These are phyloP conservation scores for Pythium dissotocum DNA, from an alignment of 352 stramenopile species.

Conservation along the genomic window DNA sequence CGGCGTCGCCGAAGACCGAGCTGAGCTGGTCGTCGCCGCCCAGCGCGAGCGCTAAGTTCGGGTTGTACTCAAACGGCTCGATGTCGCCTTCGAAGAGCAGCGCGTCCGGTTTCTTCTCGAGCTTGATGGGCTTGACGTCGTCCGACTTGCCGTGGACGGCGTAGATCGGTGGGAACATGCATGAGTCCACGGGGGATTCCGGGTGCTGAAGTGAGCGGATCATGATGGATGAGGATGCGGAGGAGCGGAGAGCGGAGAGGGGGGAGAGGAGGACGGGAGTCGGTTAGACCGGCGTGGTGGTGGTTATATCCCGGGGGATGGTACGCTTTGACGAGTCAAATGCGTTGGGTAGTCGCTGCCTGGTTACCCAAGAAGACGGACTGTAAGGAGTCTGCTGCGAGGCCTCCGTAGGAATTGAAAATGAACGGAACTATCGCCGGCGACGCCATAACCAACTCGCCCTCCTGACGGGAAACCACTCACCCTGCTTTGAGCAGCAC, in stretches of 20 bases:
- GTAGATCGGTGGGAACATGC: slow-evolving; percentile 71
- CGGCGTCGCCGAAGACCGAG: slow-evolving; percentile 77
- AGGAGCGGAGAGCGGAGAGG: slow-evolving; percentile 4
- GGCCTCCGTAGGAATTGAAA: slow-evolving; percentile 32
- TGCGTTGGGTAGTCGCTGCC: slow-evolving; percentile 22
- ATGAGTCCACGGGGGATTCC: slow-evolving; percentile 69
- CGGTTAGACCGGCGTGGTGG: slow-evolving; percentile 15
- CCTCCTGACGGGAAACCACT: background rate
- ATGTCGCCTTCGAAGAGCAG: slow-evolving; percentile 48
- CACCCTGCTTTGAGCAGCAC: background rate
- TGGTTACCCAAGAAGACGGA: slow-evolving; percentile 24
- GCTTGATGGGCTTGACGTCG: slow-evolving; percentile 15
- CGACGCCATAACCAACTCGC: background rate
- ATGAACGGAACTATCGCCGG: slow-evolving; percentile 14
- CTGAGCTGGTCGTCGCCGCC: slow-evolving; percentile 48
- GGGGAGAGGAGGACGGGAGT: slow-evolving; percentile 1
- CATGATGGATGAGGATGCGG: slow-evolving; percentile 16
- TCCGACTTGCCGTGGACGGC: slow-evolving; percentile 26
- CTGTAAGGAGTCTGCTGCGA: slow-evolving; percentile 33
- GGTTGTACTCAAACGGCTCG: slow-evolving; percentile 70
- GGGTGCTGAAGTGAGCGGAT: slow-evolving; percentile 31
- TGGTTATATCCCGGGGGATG: slow-evolving; percentile 24
- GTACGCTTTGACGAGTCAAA: slow-evolving; percentile 26
- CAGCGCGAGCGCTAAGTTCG: slow-evolving; percentile 21
- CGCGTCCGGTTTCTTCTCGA: slow-evolving; percentile 22